phyloP scores from a whole-genome alignment of 495 filamentous ascomycete genomes.

The Aspergillus panamensis region DNA sequence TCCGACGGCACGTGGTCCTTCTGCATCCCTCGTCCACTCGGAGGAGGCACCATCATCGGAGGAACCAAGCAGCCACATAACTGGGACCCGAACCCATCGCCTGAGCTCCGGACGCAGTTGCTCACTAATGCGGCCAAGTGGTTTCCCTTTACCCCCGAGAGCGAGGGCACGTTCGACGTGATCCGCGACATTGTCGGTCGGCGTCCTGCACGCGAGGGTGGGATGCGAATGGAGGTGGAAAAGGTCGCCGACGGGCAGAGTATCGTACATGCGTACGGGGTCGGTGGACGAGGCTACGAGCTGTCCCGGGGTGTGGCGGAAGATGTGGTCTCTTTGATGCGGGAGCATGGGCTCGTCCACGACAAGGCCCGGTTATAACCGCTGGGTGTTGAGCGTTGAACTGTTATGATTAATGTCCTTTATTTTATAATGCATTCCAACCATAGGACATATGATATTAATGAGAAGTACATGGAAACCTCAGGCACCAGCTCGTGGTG shows the following conservation, averaged over 20 bases:
- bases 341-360: constrained; percentile 26
- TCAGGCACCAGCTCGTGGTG: too few relatives aligned
- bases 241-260: constrained; percentile 23
- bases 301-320: constrained; percentile 43
- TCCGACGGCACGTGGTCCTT: constrained; percentile 59
- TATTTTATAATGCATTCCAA: too few relatives aligned
- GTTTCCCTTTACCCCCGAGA: constrained; percentile 42
- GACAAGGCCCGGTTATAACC: constrained; percentile 31
- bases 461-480: too few relatives aligned
- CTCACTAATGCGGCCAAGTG: constrained; percentile 43
- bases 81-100: constrained; percentile 49
- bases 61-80: constrained; percentile 59
- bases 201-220: constrained; percentile 42
- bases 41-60: constrained; percentile 60
- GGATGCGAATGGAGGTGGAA: constrained; percentile 42
- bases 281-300: constrained; percentile 58
- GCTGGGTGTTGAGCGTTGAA: background rate
- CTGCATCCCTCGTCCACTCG: constrained; percentile 55
- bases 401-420: too few relatives aligned
- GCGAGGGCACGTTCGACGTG: constrained; percentile 39
- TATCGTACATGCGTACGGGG: constrained; percentile 61
- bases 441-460: too few relatives aligned
- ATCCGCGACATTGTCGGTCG: constrained; percentile 46
- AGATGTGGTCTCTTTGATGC: constrained; percentile 34
- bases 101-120: constrained; percentile 44